phyloP scores from a whole-genome alignment of 306 rosid species.

The Pachyrhizus erosus region DNA sequence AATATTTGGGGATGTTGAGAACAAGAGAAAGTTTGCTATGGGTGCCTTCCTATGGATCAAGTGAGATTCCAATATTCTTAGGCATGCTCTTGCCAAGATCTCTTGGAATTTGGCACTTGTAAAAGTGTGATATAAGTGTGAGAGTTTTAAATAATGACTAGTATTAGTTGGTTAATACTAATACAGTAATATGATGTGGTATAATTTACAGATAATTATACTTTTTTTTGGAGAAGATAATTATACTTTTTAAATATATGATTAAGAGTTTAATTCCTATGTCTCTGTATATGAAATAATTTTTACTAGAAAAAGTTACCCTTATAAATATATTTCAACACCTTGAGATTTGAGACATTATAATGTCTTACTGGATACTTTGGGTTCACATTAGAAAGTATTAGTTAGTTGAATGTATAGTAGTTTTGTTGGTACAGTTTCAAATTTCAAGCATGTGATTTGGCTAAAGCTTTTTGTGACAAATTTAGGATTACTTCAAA shows the following conservation, averaged over 20 bases:
- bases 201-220: too few species aligned
- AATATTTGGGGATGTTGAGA: constrained; percentile 52
- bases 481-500: background rate
- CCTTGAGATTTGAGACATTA: too few species aligned
- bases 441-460: background rate
- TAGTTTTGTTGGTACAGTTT: background rate
- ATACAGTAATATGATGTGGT: background rate
- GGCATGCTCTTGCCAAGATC: background rate
- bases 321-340: too few species aligned
- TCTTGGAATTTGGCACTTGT: background rate
- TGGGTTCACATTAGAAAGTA: too few species aligned
- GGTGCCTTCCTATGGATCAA: constrained; percentile 70
- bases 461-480: too few species aligned
- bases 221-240: too few species aligned
- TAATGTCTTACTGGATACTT: too few species aligned
- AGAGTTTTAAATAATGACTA: background rate
- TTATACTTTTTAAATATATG: too few species aligned
- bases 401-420: too few species aligned
- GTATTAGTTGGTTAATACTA: background rate
- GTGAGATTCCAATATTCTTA: background rate
- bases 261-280: too few species aligned
- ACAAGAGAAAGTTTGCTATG: constrained; percentile 65
- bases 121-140: background rate
- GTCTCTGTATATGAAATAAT: too few species aligned
- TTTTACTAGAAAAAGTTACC: too few species aligned